phyloP scores from a whole-genome alignment of 2,329 filamentous ascomycete species.

The Cytospora piceae region DNA sequence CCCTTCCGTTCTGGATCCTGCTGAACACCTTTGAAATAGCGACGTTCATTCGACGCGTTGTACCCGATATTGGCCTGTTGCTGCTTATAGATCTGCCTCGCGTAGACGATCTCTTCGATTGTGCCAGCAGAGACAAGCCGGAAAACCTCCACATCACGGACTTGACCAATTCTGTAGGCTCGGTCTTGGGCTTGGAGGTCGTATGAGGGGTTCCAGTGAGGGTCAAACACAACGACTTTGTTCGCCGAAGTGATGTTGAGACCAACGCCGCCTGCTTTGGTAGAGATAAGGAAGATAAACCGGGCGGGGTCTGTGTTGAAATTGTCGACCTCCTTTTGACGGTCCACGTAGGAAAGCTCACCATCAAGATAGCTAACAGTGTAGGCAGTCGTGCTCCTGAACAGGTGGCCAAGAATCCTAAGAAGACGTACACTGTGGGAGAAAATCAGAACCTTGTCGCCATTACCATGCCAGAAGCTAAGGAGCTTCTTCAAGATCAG shows the following conservation, averaged over 20 bases:
- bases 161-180: slow-evolving; percentile 93
- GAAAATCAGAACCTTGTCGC: slow-evolving; percentile 95
- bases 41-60: slow-evolving; percentile 85
- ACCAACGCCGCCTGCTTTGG: slow-evolving; percentile 88
- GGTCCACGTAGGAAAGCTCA: slow-evolving; percentile 78
- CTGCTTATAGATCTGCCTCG: slow-evolving; percentile 97
- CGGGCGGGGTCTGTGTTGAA: slow-evolving; percentile 88
- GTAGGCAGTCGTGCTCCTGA: slow-evolving; percentile 82
- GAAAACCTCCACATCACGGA: slow-evolving; percentile 92
- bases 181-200: slow-evolving; percentile 96
- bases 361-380: slow-evolving; percentile 92
- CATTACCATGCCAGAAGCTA: slow-evolving; percentile 85
- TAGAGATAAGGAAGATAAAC: slow-evolving; percentile 96
- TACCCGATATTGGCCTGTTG: slow-evolving; percentile 98
- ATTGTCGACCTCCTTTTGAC: slow-evolving; percentile 79
- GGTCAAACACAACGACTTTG: slow-evolving; percentile 96
- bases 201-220: slow-evolving; percentile 95
- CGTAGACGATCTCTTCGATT: slow-evolving; percentile 96
- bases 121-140: slow-evolving; percentile 88
- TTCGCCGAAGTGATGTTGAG: slow-evolving; percentile 97
- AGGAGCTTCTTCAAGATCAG: slow-evolving; percentile 85
- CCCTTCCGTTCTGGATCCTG: slow-evolving; percentile 81
- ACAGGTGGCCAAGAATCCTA: slow-evolving; percentile 81
- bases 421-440: slow-evolving; percentile 88
- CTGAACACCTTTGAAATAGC: slow-evolving; percentile 95